A percentile compares a stretch with the other conserved stretches of the same genome.
Conservation (phyloP, 2,329 filamentous ascomycete genomes). For the Thermothelomyces thermophilus region DNA sequence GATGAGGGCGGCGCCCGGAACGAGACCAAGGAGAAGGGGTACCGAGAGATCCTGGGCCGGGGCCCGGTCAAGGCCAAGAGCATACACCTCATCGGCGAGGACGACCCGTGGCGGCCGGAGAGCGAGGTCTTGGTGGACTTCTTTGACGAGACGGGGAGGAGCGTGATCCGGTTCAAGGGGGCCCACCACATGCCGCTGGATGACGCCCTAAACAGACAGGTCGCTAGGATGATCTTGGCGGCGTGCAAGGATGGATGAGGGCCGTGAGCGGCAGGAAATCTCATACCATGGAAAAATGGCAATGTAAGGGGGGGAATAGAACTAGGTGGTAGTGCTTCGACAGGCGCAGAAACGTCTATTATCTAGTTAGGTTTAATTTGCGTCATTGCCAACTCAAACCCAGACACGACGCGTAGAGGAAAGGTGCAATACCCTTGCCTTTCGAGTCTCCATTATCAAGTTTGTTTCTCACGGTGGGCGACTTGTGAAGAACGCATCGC, state of each 20-base stretch:
- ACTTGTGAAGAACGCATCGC: too few species aligned
- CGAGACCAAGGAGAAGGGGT: not conserved
- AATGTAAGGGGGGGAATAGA: too few species aligned
- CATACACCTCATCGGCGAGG: slow-evolving; percentile 20
- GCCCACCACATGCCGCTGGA: slow-evolving; percentile 24
- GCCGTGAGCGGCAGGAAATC: too few species aligned
- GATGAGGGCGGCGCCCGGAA: not conserved
- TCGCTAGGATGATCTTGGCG: slow-evolving; percentile 11
- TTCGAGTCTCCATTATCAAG: too few species aligned
- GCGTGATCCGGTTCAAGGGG: slow-evolving; percentile 21
- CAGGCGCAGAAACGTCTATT: too few species aligned
- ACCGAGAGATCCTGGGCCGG: slow-evolving; percentile 4
- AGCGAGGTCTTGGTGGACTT: slow-evolving; percentile 19
- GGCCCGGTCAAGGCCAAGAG: slow-evolving; percentile 8
- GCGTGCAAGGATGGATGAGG: not conserved
- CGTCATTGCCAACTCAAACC: too few species aligned
- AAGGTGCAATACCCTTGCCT: too few species aligned
- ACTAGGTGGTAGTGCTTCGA: too few species aligned
- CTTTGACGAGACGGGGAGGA: slow-evolving; percentile 12
- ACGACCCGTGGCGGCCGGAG: slow-evolving; percentile 19
- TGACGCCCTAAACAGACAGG: slow-evolving; percentile 14
- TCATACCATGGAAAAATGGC: too few species aligned
- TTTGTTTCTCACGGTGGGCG: too few species aligned
- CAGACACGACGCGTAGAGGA: too few species aligned
- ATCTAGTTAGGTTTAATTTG: too few species aligned